A percentile compares a stretch with the other conserved stretches of the same genome.
These are phyloP conservation scores for Penicillium sp. DNA, from an alignment of 2,329 filamentous ascomycete genomes.

Conservation along the genomic window DNA sequence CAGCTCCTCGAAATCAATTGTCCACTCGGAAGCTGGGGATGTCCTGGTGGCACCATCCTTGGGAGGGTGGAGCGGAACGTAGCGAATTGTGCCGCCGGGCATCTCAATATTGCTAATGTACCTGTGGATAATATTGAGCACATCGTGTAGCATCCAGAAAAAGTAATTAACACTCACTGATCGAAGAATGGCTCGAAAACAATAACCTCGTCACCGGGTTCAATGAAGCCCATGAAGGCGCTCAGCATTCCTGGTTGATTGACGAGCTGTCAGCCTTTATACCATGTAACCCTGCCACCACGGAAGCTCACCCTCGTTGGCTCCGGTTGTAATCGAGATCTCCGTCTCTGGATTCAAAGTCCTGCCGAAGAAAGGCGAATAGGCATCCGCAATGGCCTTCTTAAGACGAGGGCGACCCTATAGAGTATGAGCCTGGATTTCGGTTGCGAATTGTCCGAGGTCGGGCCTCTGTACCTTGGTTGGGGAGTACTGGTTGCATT, in stretches of 20 bases:
- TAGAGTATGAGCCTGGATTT: conserved; percentile 6
- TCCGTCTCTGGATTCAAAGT: conserved; percentile 84
- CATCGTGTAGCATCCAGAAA: neutral
- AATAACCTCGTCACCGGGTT: conserved; percentile 93
- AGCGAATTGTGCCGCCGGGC: conserved; percentile 91
- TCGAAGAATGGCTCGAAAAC: conserved; percentile 99
- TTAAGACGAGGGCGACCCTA: conserved; percentile 81
- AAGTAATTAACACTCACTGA: conserved; percentile 61
- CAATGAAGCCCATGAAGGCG: conserved; percentile 97
- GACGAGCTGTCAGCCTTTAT: neutral
- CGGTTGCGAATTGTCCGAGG: neutral
- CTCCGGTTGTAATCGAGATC: conserved; percentile 82
- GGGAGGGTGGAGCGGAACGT: conserved; percentile 92
- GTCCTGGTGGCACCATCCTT: conserved; percentile 74
- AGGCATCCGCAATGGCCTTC: conserved; percentile 90
- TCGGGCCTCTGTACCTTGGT: conserved; percentile 62
- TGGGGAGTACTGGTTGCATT: conserved; percentile 98
- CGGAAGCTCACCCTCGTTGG: conserved; percentile 46
- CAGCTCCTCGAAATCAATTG: conserved; percentile 78
- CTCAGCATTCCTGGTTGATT: conserved; percentile 73
- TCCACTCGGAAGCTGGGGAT: conserved; percentile 85
- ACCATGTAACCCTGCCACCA: neutral
- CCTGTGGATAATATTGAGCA: conserved; percentile 37
- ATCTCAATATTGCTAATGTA: conserved; percentile 99
- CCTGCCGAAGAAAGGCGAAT: conserved; percentile 84